Percentiles rank a stretch among this genome's conserved stretches.
Evolutionary conservation across 345 rosid species (phyloP).

Genomic region (Brassica napus): Da-Ae NC_063440.1:17609001-17609500

Average conservation of each 20-base stretch:
- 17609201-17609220: background rate
- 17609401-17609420: background rate
- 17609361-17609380: background rate
- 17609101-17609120: background rate
- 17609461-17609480: too few species aligned
- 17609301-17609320: background rate
- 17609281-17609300: background rate
- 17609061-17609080: background rate
- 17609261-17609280: background rate
- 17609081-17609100: background rate
- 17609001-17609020: too few species aligned
- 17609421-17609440: background rate
- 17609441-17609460: background rate
- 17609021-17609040: background rate
- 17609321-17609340: background rate
- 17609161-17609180: too few species aligned
- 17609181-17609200: too few species aligned
- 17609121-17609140: background rate
- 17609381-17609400: background rate
- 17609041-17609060: background rate
- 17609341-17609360: background rate
- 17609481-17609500: too few species aligned
- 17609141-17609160: too few species aligned
- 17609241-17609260: background rate
- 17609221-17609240: background rate